Conservation (phyloP, 1,284 basidiomycete species). For the Malassezia globosa region DNA sequence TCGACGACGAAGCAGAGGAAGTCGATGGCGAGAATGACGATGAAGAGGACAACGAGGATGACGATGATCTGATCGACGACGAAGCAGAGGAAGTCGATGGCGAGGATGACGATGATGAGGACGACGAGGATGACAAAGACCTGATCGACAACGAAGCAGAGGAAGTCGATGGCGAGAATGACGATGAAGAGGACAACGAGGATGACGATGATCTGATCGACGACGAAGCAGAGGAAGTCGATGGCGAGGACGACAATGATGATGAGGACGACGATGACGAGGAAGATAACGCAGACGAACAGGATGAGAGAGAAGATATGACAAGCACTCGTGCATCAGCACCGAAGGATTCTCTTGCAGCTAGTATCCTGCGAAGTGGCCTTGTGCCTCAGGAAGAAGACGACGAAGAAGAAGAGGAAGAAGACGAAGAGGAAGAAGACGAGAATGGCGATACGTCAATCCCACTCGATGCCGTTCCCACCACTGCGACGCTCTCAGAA, state of each 20-base stretch:
- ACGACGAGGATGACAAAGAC: constrained; percentile 27
- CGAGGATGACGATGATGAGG: constrained; percentile 22
- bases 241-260: constrained; percentile 8
- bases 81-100: constrained; percentile 21
- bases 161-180: constrained; percentile 15
- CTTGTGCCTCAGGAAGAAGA: constrained; percentile 25
- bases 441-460: constrained; percentile 22
- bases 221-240: constrained; percentile 18
- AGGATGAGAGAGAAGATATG: neutral
- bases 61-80: constrained; percentile 25
- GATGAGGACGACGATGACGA: constrained; percentile 13
- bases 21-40: constrained; percentile 33
- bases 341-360: constrained; percentile 37
- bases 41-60: constrained; percentile 27
- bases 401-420: constrained; percentile 25
- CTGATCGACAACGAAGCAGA: constrained; percentile 13
- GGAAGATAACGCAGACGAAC: constrained; percentile 16
- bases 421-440: constrained; percentile 24
- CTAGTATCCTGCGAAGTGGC: constrained; percentile 36
- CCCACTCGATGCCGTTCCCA: constrained; percentile 31
- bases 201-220: constrained; percentile 7
- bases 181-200: constrained; percentile 22
- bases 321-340: constrained; percentile 21
- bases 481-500: constrained; percentile 27
- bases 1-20: constrained; percentile 21